Conservation (phyloP, 1,139 yeast species). For the Zygoascus meyerae region DNA sequence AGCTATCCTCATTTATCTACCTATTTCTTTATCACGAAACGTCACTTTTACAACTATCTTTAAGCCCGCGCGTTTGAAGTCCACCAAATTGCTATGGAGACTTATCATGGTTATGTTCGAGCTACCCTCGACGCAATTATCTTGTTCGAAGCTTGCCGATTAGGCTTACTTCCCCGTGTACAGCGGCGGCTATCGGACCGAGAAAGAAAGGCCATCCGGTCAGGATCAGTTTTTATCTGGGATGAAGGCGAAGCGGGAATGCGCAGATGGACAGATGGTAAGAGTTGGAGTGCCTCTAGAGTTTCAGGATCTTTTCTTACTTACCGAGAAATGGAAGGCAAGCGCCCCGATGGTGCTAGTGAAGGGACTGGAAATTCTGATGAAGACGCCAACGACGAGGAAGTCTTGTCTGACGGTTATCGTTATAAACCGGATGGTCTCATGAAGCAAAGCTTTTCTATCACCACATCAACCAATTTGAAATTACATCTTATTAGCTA, state of each 20-base stretch:
- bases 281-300: slow-evolving; percentile 63
- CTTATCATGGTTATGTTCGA: slow-evolving; percentile 55
- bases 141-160: slow-evolving; percentile 58
- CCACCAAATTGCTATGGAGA: slow-evolving; percentile 36
- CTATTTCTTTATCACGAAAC: no score
- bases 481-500: slow-evolving; percentile 57
- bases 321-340: slow-evolving; percentile 54
- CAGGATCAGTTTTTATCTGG: slow-evolving; percentile 67
- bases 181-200: slow-evolving; percentile 53
- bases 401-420: slow-evolving; percentile 28
- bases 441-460: slow-evolving; percentile 55
- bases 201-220: slow-evolving; percentile 48
- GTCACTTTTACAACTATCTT: no score
- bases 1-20: no score
- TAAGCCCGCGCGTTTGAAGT: no score
- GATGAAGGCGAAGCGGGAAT: slow-evolving; percentile 65
- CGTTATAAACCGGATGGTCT: slow-evolving; percentile 46
- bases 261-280: slow-evolving; percentile 74
- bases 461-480: slow-evolving; percentile 46
- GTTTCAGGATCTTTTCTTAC: slow-evolving; percentile 61
- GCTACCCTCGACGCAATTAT: slow-evolving; percentile 59
- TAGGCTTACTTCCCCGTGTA: slow-evolving; percentile 51
- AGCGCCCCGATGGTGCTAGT: slow-evolving; percentile 18
- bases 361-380: slow-evolving; percentile 8
- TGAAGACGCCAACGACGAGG: slow-evolving; percentile 16